Conservation (phyloP, 495 filamentous ascomycete species). For the Stereocaulon alpinum region DNA sequence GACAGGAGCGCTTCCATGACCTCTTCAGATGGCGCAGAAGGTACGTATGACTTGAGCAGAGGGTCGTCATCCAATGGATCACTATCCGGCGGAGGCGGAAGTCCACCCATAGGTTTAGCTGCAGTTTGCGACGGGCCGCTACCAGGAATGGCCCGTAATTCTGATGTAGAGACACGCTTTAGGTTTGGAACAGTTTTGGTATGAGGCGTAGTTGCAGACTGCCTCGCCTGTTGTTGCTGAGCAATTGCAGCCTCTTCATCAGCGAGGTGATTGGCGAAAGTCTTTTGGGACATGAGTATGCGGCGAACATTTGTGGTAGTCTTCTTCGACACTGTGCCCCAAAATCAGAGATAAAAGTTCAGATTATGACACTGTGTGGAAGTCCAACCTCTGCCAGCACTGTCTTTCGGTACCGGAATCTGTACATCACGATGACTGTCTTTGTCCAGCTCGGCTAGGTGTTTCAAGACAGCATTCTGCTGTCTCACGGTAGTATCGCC, state of each 20-base stretch:
- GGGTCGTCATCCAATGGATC: conserved; percentile 44
- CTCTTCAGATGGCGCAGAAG: conserved; percentile 51
- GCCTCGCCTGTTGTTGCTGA: conserved; percentile 30
- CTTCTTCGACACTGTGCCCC: conserved; percentile 37
- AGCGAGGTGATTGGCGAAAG: conserved; percentile 80
- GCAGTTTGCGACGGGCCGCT: neutral
- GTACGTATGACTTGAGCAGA: conserved; percentile 52
- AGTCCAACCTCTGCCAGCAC: conserved; percentile 34
- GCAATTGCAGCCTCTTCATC: conserved; percentile 70
- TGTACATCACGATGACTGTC: conserved; percentile 64
- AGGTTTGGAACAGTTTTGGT: conserved; percentile 16
- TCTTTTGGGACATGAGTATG: conserved; percentile 85
- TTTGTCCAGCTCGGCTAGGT: conserved; percentile 67
- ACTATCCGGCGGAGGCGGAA: neutral
- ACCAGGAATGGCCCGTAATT: neutral
- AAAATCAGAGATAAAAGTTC: conserved; percentile 1
- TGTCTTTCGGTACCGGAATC: conserved; percentile 54
- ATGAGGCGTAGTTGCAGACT: conserved; percentile 13
- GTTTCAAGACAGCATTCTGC: conserved; percentile 63
- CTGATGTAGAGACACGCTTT: conserved; percentile 13
- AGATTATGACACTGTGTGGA: neutral
- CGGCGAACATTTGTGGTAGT: conserved; percentile 73
- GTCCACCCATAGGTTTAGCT: neutral
- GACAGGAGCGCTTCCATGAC: conserved; percentile 58
- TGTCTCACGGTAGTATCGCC: conserved; percentile 62